Evolutionary conservation across 495 filamentous ascomycete species (phyloP).

Genomic region (Saxophila tyrrhenica): DNA sequence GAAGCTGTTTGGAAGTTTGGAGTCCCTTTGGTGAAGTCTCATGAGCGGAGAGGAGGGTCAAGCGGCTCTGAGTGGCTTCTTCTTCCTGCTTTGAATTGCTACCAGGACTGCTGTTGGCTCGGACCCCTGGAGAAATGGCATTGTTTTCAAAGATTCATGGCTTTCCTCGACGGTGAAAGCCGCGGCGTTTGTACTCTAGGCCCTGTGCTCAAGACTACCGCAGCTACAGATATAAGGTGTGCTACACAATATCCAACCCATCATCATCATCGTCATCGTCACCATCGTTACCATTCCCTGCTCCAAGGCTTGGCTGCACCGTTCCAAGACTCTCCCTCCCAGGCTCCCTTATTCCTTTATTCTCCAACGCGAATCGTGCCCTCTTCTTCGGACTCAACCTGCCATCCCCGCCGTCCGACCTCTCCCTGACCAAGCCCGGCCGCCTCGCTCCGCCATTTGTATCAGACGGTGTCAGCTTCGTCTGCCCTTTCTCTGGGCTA

Average conservation of each 20-base stretch:
- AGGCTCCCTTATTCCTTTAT: slow-evolving; percentile 33
- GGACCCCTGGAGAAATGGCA: no score
- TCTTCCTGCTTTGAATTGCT: no score
- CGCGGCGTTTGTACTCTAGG: no score
- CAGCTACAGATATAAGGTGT: neutral
- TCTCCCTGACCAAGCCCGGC: neutral
- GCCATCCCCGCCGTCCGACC: slow-evolving; percentile 9
- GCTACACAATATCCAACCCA: slow-evolving; percentile 31
- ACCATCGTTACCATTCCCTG: slow-evolving; percentile 20
- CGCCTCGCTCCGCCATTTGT: neutral
- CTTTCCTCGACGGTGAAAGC: no score
- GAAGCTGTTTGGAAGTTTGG: no score
- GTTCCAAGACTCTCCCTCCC: slow-evolving; percentile 30
- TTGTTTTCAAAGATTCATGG: no score
- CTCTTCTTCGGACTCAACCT: slow-evolving; percentile 27
- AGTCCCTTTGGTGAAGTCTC: no score
- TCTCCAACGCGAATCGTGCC: slow-evolving; percentile 29
- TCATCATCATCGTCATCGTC: slow-evolving; percentile 34
- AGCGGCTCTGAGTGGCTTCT: no score
- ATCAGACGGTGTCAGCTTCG: slow-evolving; percentile 4
- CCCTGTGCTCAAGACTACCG: no score
- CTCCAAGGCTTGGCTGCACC: slow-evolving; percentile 1
- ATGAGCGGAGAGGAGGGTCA: no score
- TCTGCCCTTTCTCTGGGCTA: slow-evolving; percentile 13
- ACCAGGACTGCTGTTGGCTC: no score